phyloP scores from a whole-genome alignment of 352 stramenopile genomes.

The Phytophthora idaei region DNA sequence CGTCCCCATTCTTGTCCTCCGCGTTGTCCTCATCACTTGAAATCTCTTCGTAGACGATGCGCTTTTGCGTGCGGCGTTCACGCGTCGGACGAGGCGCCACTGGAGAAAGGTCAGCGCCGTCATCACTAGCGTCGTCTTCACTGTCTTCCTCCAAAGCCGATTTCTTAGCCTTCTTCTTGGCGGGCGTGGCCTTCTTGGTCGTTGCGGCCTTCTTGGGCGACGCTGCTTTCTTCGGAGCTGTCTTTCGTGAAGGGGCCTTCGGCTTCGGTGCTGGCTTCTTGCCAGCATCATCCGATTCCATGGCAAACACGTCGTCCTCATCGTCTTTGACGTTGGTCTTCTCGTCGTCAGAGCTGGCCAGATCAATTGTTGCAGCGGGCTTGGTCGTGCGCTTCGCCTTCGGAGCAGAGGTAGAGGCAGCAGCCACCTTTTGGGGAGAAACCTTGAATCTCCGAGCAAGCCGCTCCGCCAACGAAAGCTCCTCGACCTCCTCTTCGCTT shows the following conservation, averaged over 20 bases:
- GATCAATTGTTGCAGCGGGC: constrained; percentile 37
- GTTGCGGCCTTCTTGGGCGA: constrained; percentile 31
- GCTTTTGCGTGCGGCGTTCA: constrained; percentile 42
- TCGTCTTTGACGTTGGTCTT: constrained; percentile 28
- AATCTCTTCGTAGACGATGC: constrained; percentile 58
- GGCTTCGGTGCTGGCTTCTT: constrained; percentile 49
- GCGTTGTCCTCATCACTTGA: constrained; percentile 65
- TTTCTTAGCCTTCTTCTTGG: constrained; percentile 30
- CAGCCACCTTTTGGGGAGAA: constrained; percentile 47
- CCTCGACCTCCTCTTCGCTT: constrained; percentile 68
- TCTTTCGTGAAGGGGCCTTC: constrained; percentile 40
- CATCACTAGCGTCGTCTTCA: constrained; percentile 28
- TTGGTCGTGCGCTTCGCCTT: constrained; percentile 31
- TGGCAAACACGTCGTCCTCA: constrained; percentile 76
- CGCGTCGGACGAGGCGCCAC: constrained; percentile 40
- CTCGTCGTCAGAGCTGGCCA: constrained; percentile 57
- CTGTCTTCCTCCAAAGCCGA: constrained; percentile 39
- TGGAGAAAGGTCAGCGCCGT: constrained; percentile 25
- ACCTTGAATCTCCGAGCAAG: constrained; percentile 60
- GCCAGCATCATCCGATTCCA: constrained; percentile 42
- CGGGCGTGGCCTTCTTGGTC: constrained; percentile 26
- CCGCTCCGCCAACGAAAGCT: constrained; percentile 75
- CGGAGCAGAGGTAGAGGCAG: constrained; percentile 19
- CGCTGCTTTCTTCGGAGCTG: constrained; percentile 37
- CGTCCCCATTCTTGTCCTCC: constrained; percentile 29